These are phyloP conservation scores for Pseudocercospora fijiensis DNA, from an alignment of 2,329 filamentous ascomycete genomes.

Conservation along the genomic window DNA sequence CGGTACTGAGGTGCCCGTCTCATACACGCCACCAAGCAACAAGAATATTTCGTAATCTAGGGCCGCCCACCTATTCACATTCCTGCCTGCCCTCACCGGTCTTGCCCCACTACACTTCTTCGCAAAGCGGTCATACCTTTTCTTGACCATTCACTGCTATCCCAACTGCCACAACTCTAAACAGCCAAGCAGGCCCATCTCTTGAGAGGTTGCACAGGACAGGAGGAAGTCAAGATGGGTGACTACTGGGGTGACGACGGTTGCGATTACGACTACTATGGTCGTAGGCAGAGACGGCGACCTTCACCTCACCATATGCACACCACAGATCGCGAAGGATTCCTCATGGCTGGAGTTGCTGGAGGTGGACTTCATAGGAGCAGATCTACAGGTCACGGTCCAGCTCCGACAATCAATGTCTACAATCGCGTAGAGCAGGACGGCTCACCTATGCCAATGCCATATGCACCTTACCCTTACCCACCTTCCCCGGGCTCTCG, in stretches of 20 bases:
- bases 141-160: not conserved
- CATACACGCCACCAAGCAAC: conserved; percentile 1
- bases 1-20: conserved; percentile 1
- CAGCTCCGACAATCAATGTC: conserved; percentile 49
- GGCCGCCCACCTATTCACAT: conserved; percentile 7
- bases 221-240: conserved; percentile 10
- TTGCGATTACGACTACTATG: conserved; percentile 26
- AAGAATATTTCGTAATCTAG: conserved; percentile 6
- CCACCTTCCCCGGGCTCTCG: conserved; percentile 32
- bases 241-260: conserved; percentile 30
- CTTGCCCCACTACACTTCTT: conserved; percentile 4
- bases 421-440: conserved; percentile 43
- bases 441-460: conserved; percentile 19
- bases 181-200: not conserved
- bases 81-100: conserved; percentile 14
- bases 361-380: conserved; percentile 43
- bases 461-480: conserved; percentile 23
- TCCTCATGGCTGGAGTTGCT: conserved; percentile 28
- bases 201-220: not conserved
- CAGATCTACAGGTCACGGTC: conserved; percentile 46
- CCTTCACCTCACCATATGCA: conserved; percentile 26
- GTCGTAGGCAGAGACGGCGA: conserved; percentile 20
- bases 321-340: conserved; percentile 26
- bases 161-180: not conserved
- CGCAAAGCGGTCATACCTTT: conserved; percentile 9